These are phyloP conservation scores for Panicum virgatum DNA, from an alignment of 202 grass and related monocot genomes.

Conservation along the genomic window DNA sequence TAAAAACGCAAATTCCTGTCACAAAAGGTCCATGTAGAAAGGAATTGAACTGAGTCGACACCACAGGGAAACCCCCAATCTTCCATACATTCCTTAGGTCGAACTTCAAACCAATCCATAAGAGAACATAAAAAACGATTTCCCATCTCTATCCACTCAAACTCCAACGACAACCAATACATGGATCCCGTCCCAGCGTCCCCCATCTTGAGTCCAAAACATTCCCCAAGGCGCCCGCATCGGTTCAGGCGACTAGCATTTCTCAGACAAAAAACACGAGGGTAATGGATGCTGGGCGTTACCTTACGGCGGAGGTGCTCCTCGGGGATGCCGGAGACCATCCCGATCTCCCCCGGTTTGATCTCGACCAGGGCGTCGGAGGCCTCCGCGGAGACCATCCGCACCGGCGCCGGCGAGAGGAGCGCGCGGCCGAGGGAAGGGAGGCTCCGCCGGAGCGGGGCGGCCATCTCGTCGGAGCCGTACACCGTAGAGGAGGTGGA, in stretches of 20 bases:
- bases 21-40: background rate
- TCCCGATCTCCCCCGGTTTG: conserved; percentile 89
- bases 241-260: conserved; percentile 25
- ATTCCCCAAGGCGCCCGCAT: background rate
- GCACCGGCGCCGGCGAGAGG: conserved; percentile 35
- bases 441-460: conserved; percentile 60
- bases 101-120: background rate
- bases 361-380: conserved; percentile 78
- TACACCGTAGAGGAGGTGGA: conserved; percentile 18
- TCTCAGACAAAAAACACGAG: background rate
- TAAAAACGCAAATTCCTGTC: background rate
- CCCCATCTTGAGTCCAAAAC: background rate
- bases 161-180: background rate
- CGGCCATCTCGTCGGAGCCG: conserved; percentile 61
- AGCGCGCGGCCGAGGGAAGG: conserved; percentile 55
- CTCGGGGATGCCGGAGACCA: conserved; percentile 80
- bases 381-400: conserved; percentile 50
- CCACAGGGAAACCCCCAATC: background rate
- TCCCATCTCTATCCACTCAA: background rate
- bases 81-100: conserved; percentile 7
- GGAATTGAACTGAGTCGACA: background rate
- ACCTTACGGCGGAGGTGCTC: conserved; percentile 88
- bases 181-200: background rate
- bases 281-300: background rate
- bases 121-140: background rate